phyloP scores from a whole-genome alignment of 345 rosid genomes.

The Hibiscus mutabilis region DNA sequence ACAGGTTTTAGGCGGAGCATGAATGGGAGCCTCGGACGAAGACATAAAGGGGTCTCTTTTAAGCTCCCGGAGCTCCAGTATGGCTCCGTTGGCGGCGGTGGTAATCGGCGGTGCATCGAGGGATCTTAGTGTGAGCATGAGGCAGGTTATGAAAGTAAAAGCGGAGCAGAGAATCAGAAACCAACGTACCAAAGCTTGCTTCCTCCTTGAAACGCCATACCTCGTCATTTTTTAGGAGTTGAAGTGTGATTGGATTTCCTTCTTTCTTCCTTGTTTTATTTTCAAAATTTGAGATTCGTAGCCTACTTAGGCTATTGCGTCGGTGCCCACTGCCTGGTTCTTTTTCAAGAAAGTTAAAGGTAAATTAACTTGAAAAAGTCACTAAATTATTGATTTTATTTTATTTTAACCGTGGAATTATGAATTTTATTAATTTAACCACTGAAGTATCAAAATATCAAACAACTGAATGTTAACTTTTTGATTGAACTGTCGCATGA shows the following conservation, averaged over 20 bases:
- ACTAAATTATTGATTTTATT: no score
- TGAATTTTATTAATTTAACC: no score
- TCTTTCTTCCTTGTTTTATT: no score
- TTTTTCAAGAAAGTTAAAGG: no score
- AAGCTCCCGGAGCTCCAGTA: background rate
- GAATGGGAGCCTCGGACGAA: constrained; percentile 6
- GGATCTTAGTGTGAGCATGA: constrained; percentile 46
- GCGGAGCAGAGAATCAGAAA: constrained; percentile 29
- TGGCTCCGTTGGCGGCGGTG: background rate
- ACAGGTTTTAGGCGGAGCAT: constrained; percentile 35
- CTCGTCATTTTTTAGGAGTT: background rate
- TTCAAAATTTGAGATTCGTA: no score
- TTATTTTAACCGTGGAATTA: no score
- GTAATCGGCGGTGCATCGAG: constrained; percentile 37
- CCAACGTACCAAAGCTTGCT: constrained; percentile 33
- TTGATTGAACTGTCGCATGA: no score
- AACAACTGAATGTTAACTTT: no score
- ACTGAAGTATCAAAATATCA: no score
- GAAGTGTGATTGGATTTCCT: background rate
- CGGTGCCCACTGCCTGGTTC: no score
- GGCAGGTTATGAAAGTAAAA: constrained; percentile 42
- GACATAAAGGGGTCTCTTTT: constrained; percentile 9
- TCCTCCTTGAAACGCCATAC: constrained; percentile 34
- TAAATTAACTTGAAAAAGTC: no score
- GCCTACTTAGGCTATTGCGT: no score